Conservation (phyloP, 495 filamentous ascomycete genomes). For the Oleoguttula mirabilis region DNA sequence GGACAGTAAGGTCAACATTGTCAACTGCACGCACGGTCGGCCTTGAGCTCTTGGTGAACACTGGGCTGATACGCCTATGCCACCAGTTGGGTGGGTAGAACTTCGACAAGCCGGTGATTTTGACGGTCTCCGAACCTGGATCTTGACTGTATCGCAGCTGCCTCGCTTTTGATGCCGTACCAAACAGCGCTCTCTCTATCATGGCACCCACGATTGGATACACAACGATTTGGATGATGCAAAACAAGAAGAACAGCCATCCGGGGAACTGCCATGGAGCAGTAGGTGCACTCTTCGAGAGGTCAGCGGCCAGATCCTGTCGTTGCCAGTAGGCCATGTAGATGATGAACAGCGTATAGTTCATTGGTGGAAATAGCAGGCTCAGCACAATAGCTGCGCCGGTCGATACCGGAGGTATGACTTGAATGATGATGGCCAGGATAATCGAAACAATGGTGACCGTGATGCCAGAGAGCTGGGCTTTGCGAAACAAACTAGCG, state of each 20-base stretch:
- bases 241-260: constrained; percentile 21
- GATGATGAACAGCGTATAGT: constrained; percentile 32
- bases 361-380: constrained; percentile 31
- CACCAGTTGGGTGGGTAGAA: constrained; percentile 55
- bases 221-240: constrained; percentile 58
- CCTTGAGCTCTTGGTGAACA: constrained; percentile 42
- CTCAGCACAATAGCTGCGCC: constrained; percentile 23
- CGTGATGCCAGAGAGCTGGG: constrained; percentile 37
- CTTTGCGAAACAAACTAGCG: constrained; percentile 36
- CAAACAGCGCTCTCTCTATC: constrained; percentile 63
- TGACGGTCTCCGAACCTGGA: constrained; percentile 32
- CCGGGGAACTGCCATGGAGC: constrained; percentile 19
- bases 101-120: constrained; percentile 58
- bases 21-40: constrained; percentile 63
- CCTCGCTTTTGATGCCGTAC: constrained; percentile 53
- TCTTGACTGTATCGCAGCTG: constrained; percentile 30
- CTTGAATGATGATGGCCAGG: constrained; percentile 34
- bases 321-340: constrained; percentile 28
- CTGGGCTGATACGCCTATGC: constrained; percentile 29
- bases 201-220: constrained; percentile 60
- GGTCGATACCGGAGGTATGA: constrained; percentile 28
- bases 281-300: constrained; percentile 25
- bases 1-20: constrained; percentile 49
- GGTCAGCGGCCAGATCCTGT: constrained; percentile 17
- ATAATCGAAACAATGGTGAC: constrained; percentile 32